Percentiles rank a stretch among this genome's conserved stretches.
These are phyloP conservation scores for Daldinia vernicosa DNA, from an alignment of 495 filamentous ascomycete species.

Conservation along the genomic window DNA sequence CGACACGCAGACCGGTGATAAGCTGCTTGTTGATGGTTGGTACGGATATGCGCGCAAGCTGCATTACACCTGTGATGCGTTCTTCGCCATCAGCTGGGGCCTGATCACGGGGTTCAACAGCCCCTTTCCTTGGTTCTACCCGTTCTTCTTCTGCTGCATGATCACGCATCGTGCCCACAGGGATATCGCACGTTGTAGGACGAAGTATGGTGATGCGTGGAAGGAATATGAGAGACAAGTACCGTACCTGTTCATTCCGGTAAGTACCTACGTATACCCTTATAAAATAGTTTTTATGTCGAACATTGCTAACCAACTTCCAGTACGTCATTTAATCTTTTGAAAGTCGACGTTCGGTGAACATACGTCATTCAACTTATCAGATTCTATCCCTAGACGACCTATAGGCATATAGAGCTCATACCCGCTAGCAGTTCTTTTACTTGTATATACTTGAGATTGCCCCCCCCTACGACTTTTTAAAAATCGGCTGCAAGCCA, in stretches of 20 bases:
- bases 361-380: background rate
- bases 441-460: conserved; percentile 31
- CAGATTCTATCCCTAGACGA: conserved; percentile 1
- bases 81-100: conserved; percentile 73
- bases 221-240: conserved; percentile 85
- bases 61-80: conserved; percentile 92
- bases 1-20: conserved; percentile 77
- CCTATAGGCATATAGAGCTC: conserved; percentile 1
- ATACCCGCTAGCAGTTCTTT: conserved; percentile 21
- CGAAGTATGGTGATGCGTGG: conserved; percentile 95
- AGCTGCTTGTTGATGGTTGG: conserved; percentile 90
- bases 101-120: conserved; percentile 69
- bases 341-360: background rate
- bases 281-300: background rate
- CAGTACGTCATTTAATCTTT: conserved; percentile 40
- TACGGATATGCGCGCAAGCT: conserved; percentile 93
- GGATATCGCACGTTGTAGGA: conserved; percentile 83
- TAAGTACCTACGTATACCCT: conserved; percentile 59
- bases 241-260: conserved; percentile 96
- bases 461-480: conserved; percentile 25
- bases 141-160: conserved; percentile 89
- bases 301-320: background rate
- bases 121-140: conserved; percentile 98
- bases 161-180: conserved; percentile 87
- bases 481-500: conserved; percentile 15